phyloP scores from a whole-genome alignment of 352 stramenopile genomes.

The Phytophthora sp. region DNA sequence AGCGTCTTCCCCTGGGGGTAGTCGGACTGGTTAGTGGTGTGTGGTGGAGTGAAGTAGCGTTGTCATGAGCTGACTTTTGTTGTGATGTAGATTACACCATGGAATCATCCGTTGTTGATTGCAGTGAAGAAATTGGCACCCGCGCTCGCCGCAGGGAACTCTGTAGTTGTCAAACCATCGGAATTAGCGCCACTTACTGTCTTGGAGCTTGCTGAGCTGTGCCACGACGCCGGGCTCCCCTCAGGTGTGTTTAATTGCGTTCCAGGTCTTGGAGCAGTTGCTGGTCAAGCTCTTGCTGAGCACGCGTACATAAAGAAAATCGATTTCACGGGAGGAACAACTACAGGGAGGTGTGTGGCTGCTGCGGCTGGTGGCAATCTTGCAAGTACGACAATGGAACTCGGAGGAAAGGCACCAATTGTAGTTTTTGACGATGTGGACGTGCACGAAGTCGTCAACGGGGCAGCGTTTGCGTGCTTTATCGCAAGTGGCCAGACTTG shows the following conservation, averaged over 20 bases:
- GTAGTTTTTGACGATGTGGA: conserved; percentile 75
- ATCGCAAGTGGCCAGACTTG: conserved; percentile 84
- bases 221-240: conserved; percentile 41
- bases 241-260: conserved; percentile 58
- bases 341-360: conserved; percentile 43
- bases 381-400: conserved; percentile 65
- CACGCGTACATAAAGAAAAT: conserved; percentile 58
- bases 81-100: conserved; percentile 66
- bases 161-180: conserved; percentile 88
- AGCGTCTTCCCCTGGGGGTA: conserved; percentile 66
- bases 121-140: conserved; percentile 73
- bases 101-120: conserved; percentile 86
- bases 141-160: conserved; percentile 77
- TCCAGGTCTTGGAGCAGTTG: conserved; percentile 38
- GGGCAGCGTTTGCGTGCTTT: conserved; percentile 70
- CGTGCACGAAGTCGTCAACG: conserved; percentile 64
- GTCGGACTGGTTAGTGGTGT: conserved; percentile 44
- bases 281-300: conserved; percentile 42
- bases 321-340: conserved; percentile 57
- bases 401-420: conserved; percentile 73
- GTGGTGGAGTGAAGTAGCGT: background rate
- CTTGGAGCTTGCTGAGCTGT: conserved; percentile 52
- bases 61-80: background rate
- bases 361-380: conserved; percentile 45
- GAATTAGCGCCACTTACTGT: conserved; percentile 76